Conservation (phyloP, 192 early-diverging fungal species). For the Coemansia aciculifera region DNA sequence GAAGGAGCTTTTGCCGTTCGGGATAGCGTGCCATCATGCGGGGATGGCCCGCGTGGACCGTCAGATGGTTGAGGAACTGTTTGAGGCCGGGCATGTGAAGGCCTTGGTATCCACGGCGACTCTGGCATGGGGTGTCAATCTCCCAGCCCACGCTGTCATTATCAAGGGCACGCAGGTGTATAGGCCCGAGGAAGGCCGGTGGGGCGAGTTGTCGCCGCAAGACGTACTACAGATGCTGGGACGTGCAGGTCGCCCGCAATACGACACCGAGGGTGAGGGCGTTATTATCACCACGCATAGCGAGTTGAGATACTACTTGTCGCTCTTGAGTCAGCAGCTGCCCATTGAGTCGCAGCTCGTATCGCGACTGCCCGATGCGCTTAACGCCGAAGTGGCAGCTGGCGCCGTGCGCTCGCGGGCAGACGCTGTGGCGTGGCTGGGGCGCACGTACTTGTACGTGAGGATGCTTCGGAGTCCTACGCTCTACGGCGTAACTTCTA, state of each 20-base stretch:
- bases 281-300: conserved; percentile 93
- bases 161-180: conserved; percentile 99
- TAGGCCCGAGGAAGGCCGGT: conserved; percentile 90
- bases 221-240: conserved; percentile 99
- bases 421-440: conserved; percentile 95
- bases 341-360: conserved; percentile 98
- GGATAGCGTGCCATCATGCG: conserved; percentile 96
- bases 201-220: conserved; percentile 93
- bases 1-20: conserved; percentile 88
- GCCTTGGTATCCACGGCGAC: conserved; percentile 96
- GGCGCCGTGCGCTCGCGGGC: conserved; percentile 89
- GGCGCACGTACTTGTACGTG: conserved; percentile 94
- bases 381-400: conserved; percentile 96
- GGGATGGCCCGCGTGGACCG: conserved; percentile 92
- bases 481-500: conserved; percentile 71
- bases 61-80: conserved; percentile 91
- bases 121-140: conserved; percentile 98
- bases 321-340: conserved; percentile 90
- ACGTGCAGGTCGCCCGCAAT: conserved; percentile 95
- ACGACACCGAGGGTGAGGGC: conserved; percentile 93
- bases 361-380: conserved; percentile 78
- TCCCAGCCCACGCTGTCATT: conserved; percentile 96
- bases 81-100: conserved; percentile 85
- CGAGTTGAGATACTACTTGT: conserved; percentile 95
- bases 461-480: conserved; percentile 91